A percentile compares a stretch with the other conserved stretches of the same genome.
phyloP scores from a whole-genome alignment of 345 rosid genomes.

The Gossypium australe region DNA sequence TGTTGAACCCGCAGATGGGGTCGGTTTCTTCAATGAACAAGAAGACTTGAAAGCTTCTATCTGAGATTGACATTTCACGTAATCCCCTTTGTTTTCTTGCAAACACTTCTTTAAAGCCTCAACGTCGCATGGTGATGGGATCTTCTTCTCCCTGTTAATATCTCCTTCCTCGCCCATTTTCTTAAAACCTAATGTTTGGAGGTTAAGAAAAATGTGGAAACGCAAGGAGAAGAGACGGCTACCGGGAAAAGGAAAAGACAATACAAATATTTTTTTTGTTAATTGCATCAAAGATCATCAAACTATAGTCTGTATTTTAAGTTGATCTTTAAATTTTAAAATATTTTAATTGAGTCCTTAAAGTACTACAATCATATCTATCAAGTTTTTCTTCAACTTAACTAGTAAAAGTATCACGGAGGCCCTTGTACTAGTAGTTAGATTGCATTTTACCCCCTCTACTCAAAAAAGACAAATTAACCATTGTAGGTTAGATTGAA shows the following conservation, averaged over 20 bases:
- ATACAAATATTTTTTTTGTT: background rate
- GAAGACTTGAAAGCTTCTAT: slow-evolving; percentile 77
- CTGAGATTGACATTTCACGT: slow-evolving; percentile 61
- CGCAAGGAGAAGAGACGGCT: background rate
- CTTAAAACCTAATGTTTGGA: background rate
- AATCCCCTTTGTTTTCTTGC: slow-evolving; percentile 79
- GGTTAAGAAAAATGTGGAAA: background rate
- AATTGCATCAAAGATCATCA: no score
- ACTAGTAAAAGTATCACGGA: no score
- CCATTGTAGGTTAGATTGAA: no score
- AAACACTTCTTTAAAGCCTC: slow-evolving; percentile 84
- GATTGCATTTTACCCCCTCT: no score
- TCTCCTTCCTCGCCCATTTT: slow-evolving; percentile 29
- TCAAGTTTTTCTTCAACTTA: no score
- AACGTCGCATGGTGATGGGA: slow-evolving; percentile 61
- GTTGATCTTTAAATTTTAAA: no score
- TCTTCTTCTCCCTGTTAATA: slow-evolving; percentile 37
- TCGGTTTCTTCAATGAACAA: slow-evolving; percentile 51
- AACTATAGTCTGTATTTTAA: no score
- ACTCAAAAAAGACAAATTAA: no score
- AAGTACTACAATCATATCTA: no score
- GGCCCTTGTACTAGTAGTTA: no score
- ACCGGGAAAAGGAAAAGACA: background rate
- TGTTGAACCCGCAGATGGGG: slow-evolving; percentile 13
- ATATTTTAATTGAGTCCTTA: no score